Evolutionary conservation across 768 basidiomycete genomes (phyloP).

Genomic region (Mycena galericulata): DNA sequence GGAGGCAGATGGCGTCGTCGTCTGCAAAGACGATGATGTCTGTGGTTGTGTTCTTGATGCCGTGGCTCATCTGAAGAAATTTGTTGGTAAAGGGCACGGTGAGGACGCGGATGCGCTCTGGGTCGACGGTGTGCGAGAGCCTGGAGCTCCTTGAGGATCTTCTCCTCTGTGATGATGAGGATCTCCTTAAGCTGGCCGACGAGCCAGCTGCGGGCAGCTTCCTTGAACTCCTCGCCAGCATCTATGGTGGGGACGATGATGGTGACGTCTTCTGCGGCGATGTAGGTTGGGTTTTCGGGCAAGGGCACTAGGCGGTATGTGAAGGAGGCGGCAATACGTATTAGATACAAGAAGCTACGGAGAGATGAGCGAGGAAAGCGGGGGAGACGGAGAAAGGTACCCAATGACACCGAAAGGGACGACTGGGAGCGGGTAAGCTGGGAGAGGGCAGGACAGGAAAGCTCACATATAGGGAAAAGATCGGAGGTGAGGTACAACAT

Average conservation of each 20-base stretch:
- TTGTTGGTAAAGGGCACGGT: conserved; percentile 96
- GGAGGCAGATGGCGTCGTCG: conserved; percentile 96
- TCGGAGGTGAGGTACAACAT: conserved; percentile 95
- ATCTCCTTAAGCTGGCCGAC: conserved; percentile 89
- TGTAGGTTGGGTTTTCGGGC: conserved; percentile 91
- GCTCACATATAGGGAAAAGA: conserved; percentile 90
- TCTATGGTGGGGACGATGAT: conserved; percentile 98
- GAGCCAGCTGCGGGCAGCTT: conserved; percentile 93
- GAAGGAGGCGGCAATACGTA: conserved; percentile 82
- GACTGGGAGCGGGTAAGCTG: conserved; percentile 61
- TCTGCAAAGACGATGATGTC: conserved; percentile 96
- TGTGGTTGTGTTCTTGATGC: conserved; percentile 90
- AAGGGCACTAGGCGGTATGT: conserved; percentile 91
- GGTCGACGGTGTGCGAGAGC: conserved; percentile 90
- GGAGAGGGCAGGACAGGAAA: conserved; percentile 13
- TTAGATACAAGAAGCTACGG: conserved; percentile 93
- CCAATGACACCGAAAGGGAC: conserved; percentile 91
- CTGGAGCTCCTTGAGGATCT: conserved; percentile 90
- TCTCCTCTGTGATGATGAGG: conserved; percentile 82
- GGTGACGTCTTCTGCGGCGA: conserved; percentile 93
- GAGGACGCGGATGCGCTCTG: conserved; percentile 84
- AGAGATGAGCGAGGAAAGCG: not conserved
- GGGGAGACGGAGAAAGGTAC: conserved; percentile 47
- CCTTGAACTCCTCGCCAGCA: conserved; percentile 95
- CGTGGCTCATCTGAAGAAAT: conserved; percentile 93